Evolutionary conservation across 2,329 filamentous ascomycete species (phyloP).

Genomic region (Epichloe elymi): DNA sequence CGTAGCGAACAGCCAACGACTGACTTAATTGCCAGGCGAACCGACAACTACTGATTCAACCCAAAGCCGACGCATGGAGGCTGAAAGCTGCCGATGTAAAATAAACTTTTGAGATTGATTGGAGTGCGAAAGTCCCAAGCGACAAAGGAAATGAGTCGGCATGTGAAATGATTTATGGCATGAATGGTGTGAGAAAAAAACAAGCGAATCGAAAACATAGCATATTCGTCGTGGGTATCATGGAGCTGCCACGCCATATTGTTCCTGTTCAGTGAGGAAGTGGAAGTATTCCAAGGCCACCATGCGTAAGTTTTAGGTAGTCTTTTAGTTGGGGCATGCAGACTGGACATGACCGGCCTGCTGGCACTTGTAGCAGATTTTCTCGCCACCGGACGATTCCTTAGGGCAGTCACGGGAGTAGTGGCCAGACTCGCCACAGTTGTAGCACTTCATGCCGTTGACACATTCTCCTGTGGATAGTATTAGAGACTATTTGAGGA

Average conservation of each 20-base stretch:
- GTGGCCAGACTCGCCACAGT: conserved; percentile 89
- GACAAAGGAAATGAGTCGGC: conserved; percentile 7
- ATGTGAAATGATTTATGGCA: conserved; percentile 8
- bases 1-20: not conserved
- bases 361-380: conserved; percentile 96
- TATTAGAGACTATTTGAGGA: conserved; percentile 9
- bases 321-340: conserved; percentile 64
- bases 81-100: not conserved
- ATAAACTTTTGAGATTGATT: not conserved
- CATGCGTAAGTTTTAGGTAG: conserved; percentile 2
- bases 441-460: conserved; percentile 99
- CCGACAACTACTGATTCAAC: not conserved
- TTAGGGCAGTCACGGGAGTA: conserved; percentile 93
- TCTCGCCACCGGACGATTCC: conserved; percentile 74
- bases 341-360: conserved; percentile 81
- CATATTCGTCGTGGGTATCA: conserved; percentile 28
- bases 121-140: not conserved
- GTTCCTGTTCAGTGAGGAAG: conserved; percentile 11
- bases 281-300: conserved; percentile 12
- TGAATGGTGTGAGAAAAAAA: conserved; percentile 13
- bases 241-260: conserved; percentile 28
- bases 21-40: not conserved
- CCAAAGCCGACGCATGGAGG: not conserved
- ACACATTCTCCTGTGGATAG: conserved; percentile 64
- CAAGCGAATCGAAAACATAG: conserved; percentile 12